Evolutionary conservation across 148 eudicot species (phyloP), one percentile per base, ranked within the genome.

Genomic region (Silene latifolia): DNA sequence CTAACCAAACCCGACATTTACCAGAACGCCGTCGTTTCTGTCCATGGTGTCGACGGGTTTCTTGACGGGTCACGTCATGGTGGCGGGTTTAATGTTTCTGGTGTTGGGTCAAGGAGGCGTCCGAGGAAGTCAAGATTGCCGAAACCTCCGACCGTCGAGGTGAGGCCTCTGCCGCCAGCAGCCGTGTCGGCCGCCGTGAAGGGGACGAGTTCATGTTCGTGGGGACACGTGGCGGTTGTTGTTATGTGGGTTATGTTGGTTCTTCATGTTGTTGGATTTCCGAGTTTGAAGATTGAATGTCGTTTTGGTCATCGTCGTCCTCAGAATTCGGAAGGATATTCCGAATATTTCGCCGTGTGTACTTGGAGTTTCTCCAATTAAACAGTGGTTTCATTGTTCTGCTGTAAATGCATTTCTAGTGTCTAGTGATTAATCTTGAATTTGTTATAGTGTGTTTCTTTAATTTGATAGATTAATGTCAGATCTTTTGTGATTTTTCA

Each of bases 1-100:
- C 25, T 88, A 27, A 83, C 87, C 5, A 71, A 69, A 53, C 86
- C 89, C 0, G 86, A 90, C 47, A 72, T 90, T 4, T 87, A 71
- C 61, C 67, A 57, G 0, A 81, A 69, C 76, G 61, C 77, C 10
- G 68, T 77, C 46, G 78, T 88, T 61, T 67, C 85, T 0, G 84
- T 86, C 9, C 96, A 87, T 29, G 92, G 90, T 2, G 24, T 87
- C 32, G 63, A 44, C 0, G 63, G 72, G 0, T 25, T 82, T 23
- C 84, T 90, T 46, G 74, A 87, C 10, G 51, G 12, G 39, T 0
- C 56, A 53, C 1, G 8, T 29, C 27, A 1, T 24, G 18, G 12
- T 6, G 25, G 29, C 18, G 27, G 72, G 19, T 42, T 67, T 4
- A 15, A 10, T 23, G 53, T n/a, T 20, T 8, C 29, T n/a, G 59